Evolutionary conservation across 2,329 filamentous ascomycete genomes (phyloP).

Genomic region (Alternaria novae-zelandiae): DNA sequence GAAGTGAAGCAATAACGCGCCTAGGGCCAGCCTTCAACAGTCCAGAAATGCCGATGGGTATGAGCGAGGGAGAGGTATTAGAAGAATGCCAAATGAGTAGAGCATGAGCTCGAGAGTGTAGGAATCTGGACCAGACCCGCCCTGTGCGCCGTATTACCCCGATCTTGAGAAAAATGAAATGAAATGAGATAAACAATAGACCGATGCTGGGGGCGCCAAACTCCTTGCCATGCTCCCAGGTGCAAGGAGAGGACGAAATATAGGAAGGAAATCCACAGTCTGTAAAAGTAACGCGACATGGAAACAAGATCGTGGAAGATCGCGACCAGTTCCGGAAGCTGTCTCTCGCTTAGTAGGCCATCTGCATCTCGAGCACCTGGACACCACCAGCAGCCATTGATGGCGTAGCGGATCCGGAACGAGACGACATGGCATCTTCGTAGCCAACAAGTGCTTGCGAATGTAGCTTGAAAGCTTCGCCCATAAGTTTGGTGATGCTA

Average conservation of each 20-base stretch:
- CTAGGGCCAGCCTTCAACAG: constrained; percentile 49
- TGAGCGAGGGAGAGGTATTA: constrained; percentile 48
- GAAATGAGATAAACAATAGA: constrained; percentile 17
- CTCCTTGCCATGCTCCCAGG: constrained; percentile 46
- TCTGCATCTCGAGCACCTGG: constrained; percentile 52
- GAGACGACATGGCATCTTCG: constrained; percentile 73
- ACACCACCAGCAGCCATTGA: constrained; percentile 51
- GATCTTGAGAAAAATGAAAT: constrained; percentile 27
- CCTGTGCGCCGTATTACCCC: constrained; percentile 45
- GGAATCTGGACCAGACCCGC: constrained; percentile 40
- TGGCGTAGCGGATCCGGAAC: constrained; percentile 51
- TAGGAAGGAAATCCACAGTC: constrained; percentile 31
- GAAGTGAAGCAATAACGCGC: constrained; percentile 35
- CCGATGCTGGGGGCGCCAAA: constrained; percentile 26
- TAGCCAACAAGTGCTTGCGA: constrained; percentile 94
- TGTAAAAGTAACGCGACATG: constrained; percentile 33
- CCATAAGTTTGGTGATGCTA: constrained; percentile 93
- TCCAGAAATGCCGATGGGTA: constrained; percentile 46
- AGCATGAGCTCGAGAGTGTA: constrained; percentile 46
- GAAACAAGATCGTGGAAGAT: constrained; percentile 29
- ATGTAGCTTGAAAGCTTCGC: constrained; percentile 96
- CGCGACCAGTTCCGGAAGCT: constrained; percentile 1
- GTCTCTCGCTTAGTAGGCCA: constrained; percentile 45
- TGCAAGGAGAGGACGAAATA: constrained; percentile 37
- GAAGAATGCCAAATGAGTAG: constrained; percentile 38